Conservation (phyloP, 2,329 filamentous ascomycete species). For the Aspergillus fumigatus region DNA sequence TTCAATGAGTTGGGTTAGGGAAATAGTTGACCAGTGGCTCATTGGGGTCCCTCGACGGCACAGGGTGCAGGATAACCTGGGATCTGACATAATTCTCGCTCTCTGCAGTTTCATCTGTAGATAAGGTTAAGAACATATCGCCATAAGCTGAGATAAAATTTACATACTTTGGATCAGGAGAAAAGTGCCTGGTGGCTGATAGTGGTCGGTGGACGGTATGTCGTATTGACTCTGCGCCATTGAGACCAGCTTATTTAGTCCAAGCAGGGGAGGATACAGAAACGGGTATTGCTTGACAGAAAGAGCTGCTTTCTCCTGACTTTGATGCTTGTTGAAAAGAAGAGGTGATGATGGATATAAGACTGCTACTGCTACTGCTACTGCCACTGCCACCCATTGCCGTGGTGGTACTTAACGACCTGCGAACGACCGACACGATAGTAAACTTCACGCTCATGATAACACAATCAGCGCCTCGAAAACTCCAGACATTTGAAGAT, state of each 20-base stretch:
- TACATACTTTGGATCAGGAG: slow-evolving; percentile 19
- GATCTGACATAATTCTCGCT: slow-evolving; percentile 7
- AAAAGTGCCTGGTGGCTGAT: slow-evolving; percentile 24
- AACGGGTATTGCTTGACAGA: too few relatives aligned
- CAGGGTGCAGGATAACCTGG: slow-evolving; percentile 32
- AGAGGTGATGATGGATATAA: too few relatives aligned
- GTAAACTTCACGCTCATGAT: too few relatives aligned
- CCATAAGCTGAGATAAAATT: not conserved
- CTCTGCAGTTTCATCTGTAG: slow-evolving; percentile 9
- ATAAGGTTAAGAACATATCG: not conserved
- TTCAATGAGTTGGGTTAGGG: too few relatives aligned
- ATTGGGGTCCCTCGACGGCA: slow-evolving; percentile 37
- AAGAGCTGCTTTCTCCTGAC: too few relatives aligned
- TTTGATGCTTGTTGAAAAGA: too few relatives aligned
- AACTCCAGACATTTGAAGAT: too few relatives aligned
- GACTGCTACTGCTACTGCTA: too few relatives aligned
- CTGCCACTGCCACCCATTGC: too few relatives aligned
- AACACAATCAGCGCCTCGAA: too few relatives aligned
- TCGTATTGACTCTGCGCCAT: slow-evolving; percentile 9
- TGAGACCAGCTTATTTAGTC: not conserved
- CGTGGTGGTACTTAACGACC: too few relatives aligned
- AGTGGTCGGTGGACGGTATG: not conserved
- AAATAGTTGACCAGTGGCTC: slow-evolving; percentile 30
- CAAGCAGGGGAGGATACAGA: not conserved
- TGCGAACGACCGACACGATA: too few relatives aligned